Evolutionary conservation across 1,139 yeast species (phyloP), one percentile per base, ranked within the genome.

Genomic region (Lodderomyces parapsilosis): DNA sequence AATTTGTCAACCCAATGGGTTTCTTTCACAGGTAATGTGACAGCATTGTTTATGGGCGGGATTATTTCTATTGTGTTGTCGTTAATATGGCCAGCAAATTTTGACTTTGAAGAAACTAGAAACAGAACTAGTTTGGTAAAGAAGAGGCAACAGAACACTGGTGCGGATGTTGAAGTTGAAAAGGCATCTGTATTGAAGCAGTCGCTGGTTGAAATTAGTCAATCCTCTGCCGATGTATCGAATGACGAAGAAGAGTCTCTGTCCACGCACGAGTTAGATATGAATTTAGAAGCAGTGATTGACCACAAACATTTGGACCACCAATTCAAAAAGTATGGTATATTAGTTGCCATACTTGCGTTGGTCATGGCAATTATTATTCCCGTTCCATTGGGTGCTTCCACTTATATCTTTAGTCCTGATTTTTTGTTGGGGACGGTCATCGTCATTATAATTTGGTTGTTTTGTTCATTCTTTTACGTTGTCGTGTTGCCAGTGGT

Each of bases 51-150:
- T 23, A 42, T 55, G 48, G 65, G 70, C n/a, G 73, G 70, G 13
- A 42, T 63, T 4, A 55, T 65, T 27, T 57, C 71, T 0, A 48
- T 63, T 15, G 53, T 48, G 2, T 42, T 54, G 6, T 63, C 71
- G 0, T 51, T 60, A 40, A 55, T 68, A 23, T 58, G 57, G 53
- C 74, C 74, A 10, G 70, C 66, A 13, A 57, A 66, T 42, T 69
- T 67, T 49, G 68, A 67, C 44, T 69, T 63, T 39, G 45, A 48
- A n/a, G 36, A 44, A 6, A 68, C 72, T 1, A 56, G 72, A 51
- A 65, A 66, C 45, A 57, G 59, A 44, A 63, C 70, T 2, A 56
- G 63, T 38, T 52, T 66, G 40, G 44, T 47, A 5, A 19, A 20
- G 17, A 30, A n/a, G 13, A 57, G 59, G 6, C 25, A 35, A 3